Evolutionary conservation across 2,329 filamentous ascomycete species (phyloP), one percentile per base, ranked within the genome.

Genomic region (Setomelanomma holmii): DNA sequence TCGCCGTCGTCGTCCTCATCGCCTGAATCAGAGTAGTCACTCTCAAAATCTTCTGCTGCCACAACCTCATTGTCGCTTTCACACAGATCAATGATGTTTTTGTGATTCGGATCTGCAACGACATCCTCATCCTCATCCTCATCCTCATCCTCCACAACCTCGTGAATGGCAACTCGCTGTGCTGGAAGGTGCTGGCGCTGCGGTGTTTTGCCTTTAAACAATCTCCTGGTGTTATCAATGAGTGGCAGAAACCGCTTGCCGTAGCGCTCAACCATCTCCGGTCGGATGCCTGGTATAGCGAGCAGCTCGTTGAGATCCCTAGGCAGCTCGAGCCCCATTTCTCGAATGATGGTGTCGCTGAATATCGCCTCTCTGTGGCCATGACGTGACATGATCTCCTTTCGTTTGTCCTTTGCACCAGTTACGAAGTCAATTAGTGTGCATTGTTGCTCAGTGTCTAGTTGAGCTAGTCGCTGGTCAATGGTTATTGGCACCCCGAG

Each of bases 251-350:
- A 85, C 46, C 78, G 80, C 27, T 74, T 76, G 6, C 89, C 89
- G 66, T 87, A 86, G 2, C 78, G 77, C 39, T 79, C 68, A 20
- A 91, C 87, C 66, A 86, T 88, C 21, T 86, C 83, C 1, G 69
- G 58, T 47, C 88, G 82, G 51, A 93, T 87, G 8, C 82, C 84
- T 0, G 81, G 80, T 42, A 93, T 89, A 7, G 74, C 72, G 24
- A 75, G 76, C 85, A 95, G 89, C 51, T 85, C 78, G 14, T 84
- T 81, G 8, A 85, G 64, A 7, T 79, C 84, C 6, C 78, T 80
- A 1, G 89, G 89, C 79, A 89, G 89, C 27, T 80, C 75, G 43
- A 91, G 84, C 11, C 84, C 87, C 88, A 95, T 93, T 60, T 88
- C 83, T 30, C 87, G 84, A 44, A 92, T 81, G 12, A 90, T 81